phyloP scores from a whole-genome alignment of 495 filamentous ascomycete genomes.

The Neurospora sp. region DNA sequence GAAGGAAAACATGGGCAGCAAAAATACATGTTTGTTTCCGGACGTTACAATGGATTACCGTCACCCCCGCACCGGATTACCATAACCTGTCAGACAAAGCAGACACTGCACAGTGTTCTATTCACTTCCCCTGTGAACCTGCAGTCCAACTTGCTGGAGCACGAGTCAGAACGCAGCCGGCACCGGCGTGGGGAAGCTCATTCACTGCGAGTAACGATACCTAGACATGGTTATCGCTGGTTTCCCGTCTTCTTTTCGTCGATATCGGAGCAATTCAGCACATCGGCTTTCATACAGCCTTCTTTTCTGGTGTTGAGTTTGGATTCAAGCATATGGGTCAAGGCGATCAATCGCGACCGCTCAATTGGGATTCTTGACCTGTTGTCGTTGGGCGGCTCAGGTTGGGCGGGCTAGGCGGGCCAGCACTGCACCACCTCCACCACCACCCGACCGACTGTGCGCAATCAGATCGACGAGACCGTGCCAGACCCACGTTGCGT shows the following conservation, averaged over 20 bases:
- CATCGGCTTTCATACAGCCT: neutral
- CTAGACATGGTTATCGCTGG: neutral
- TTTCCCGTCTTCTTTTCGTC: neutral
- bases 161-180: slow-evolving; percentile 7
- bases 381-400: neutral
- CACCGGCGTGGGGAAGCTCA: slow-evolving; percentile 5
- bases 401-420: neutral
- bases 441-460: neutral
- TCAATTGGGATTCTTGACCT: neutral
- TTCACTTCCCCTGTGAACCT: neutral
- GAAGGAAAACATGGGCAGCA: neutral
- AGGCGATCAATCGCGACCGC: neutral
- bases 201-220: neutral
- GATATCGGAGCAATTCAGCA: neutral
- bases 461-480: neutral
- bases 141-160: neutral
- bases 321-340: neutral
- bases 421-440: neutral
- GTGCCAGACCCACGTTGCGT: neutral
- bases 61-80: neutral
- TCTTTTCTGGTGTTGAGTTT: neutral
- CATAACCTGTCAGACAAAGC: neutral
- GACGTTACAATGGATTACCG: neutral
- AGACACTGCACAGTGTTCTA: neutral
- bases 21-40: neutral